phyloP scores from a whole-genome alignment of 176 grass and related monocot genomes.

The Triticum timopheevii region DNA sequence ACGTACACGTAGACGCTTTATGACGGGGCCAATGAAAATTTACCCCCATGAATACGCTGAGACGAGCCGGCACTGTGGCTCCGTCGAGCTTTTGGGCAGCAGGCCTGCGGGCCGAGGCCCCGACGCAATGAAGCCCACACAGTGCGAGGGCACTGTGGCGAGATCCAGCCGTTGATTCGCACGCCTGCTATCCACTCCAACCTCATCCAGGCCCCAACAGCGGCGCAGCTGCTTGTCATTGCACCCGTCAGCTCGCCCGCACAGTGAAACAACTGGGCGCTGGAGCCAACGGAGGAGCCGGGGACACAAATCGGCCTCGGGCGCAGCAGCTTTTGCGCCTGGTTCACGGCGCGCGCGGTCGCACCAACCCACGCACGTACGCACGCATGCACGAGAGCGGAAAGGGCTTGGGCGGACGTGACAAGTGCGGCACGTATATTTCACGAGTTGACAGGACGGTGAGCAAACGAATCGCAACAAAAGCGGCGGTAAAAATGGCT shows the following conservation, averaged over 20 bases:
- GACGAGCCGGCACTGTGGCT: background rate
- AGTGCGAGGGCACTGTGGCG: background rate
- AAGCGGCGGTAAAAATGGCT: background rate
- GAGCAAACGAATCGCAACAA: conserved; percentile 31
- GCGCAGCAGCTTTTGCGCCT: background rate
- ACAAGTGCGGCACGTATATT: too few species aligned
- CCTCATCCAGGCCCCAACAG: background rate
- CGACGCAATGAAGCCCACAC: conserved; percentile 12
- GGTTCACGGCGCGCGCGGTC: background rate
- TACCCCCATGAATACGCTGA: background rate
- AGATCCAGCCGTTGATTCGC: conserved; percentile 33
- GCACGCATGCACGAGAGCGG: background rate
- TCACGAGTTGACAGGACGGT: conserved; percentile 2
- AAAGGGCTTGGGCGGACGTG: too few species aligned
- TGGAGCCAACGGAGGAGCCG: background rate
- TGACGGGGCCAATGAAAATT: background rate
- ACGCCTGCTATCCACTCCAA: background rate
- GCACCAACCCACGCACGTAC: background rate
- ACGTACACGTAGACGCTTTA: background rate
- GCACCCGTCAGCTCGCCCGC: conserved; percentile 1
- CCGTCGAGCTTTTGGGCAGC: background rate
- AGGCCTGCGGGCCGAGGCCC: background rate
- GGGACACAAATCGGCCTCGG: conserved; percentile 3
- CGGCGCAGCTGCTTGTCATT: background rate
- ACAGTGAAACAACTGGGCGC: background rate